These are phyloP conservation scores for Fusarium torulosum DNA, from an alignment of 2,329 filamentous ascomycete genomes.

Conservation along the genomic window DNA sequence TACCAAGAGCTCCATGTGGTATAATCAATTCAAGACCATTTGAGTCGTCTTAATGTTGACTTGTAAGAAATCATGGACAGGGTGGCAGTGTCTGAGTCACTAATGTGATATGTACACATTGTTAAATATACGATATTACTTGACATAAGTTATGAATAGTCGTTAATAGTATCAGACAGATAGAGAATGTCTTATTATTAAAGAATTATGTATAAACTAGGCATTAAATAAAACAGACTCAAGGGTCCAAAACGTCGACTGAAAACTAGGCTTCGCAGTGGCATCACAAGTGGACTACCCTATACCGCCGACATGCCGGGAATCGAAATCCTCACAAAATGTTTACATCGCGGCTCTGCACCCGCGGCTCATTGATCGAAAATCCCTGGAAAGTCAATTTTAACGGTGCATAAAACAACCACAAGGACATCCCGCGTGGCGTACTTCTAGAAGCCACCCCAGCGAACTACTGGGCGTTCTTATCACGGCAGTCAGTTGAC, in stretches of 20 bases:
- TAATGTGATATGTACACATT: too few species aligned
- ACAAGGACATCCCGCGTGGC: conserved; percentile 13
- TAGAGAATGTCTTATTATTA: too few species aligned
- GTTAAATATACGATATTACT: too few species aligned
- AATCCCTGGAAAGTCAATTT: conserved; percentile 2
- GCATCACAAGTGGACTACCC: not conserved
- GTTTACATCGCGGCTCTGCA: not conserved
- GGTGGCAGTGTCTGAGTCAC: too few species aligned
- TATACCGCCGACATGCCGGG: not conserved
- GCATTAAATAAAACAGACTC: too few species aligned
- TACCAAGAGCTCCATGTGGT: not conserved
- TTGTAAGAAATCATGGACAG: too few species aligned
- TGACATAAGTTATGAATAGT: too few species aligned
- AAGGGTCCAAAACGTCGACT: too few species aligned
- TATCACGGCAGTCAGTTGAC: not conserved
- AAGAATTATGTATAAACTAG: too few species aligned
- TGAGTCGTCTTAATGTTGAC: too few species aligned
- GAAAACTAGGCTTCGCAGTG: not conserved
- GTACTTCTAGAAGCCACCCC: conserved; percentile 20
- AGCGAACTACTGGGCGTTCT: not conserved
- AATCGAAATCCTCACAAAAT: not conserved
- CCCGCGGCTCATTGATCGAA: conserved; percentile 6
- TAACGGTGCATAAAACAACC: conserved; percentile 2
- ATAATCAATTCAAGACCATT: not conserved
- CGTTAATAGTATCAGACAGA: too few species aligned